These are phyloP conservation scores for Akebia trifoliata DNA, from an alignment of 164 flowering plant species.

Conservation along the genomic window DNA sequence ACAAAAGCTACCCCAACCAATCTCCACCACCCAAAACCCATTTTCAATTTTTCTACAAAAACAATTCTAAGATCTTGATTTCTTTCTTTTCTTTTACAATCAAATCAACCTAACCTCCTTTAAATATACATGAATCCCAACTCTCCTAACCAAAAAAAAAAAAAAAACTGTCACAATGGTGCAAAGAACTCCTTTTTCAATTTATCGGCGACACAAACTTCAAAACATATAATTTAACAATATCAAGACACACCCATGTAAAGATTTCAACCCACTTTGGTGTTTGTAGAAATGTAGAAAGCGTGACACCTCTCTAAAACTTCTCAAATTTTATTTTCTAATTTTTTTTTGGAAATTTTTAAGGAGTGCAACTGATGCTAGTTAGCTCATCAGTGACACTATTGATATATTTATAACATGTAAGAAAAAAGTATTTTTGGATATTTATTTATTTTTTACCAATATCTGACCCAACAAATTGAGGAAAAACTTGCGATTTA, in stretches of 20 bases:
- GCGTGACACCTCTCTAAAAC: neutral
- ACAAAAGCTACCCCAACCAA: constrained; percentile 1
- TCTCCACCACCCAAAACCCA: constrained; percentile 10
- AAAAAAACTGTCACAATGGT: neutral
- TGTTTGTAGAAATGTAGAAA: neutral
- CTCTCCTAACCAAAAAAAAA: neutral
- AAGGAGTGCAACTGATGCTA: too few relatives aligned
- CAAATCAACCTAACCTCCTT: neutral
- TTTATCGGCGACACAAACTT: neutral
- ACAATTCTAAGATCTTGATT: neutral
- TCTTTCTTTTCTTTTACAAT: neutral
- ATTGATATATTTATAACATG: too few relatives aligned
- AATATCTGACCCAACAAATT: too few relatives aligned
- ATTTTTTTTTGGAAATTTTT: too few relatives aligned
- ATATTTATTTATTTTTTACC: too few relatives aligned
- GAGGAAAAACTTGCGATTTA: too few relatives aligned
- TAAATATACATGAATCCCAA: neutral
- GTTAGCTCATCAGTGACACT: too few relatives aligned
- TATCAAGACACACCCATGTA: neutral
- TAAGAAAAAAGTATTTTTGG: too few relatives aligned
- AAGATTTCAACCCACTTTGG: constrained; percentile 3
- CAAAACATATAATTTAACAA: neutral
- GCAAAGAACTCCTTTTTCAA: constrained; percentile 2
- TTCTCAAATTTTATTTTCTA: too few relatives aligned
- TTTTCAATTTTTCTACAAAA: neutral